A percentile compares a stretch with the other conserved stretches of the same genome.
These are phyloP conservation scores for Cladosporium oxysporum DNA, from an alignment of 2,329 filamentous ascomycete genomes.

Conservation along the genomic window DNA sequence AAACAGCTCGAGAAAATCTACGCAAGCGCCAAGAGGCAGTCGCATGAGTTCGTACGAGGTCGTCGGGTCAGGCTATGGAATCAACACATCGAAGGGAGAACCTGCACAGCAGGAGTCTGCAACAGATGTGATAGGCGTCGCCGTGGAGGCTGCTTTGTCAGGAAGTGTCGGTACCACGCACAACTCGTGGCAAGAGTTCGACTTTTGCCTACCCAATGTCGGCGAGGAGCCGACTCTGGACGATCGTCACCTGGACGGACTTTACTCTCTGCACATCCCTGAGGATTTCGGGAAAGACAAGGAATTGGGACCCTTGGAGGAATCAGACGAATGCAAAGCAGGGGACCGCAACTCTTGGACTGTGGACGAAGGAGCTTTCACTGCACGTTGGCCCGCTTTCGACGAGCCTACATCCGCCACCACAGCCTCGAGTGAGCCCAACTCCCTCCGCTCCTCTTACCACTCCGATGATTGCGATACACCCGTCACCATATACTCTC, in stretches of 20 bases:
- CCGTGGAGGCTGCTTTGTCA: not conserved
- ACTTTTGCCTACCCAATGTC: conserved; percentile 14
- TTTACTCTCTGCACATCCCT: not conserved
- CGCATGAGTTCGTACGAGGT: conserved; percentile 39
- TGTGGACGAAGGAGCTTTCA: conserved; percentile 11
- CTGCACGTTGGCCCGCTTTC: not conserved
- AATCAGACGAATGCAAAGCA: conserved; percentile 13
- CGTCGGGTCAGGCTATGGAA: conserved; percentile 42
- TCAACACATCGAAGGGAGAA: conserved; percentile 27
- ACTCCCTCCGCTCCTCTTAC: conserved; percentile 14
- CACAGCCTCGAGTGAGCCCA: not conserved
- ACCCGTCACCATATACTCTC: conserved; percentile 7
- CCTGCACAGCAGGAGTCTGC: not conserved
- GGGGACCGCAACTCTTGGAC: conserved; percentile 16
- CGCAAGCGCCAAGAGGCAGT: conserved; percentile 27
- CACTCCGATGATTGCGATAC: conserved; percentile 4
- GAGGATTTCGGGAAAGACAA: conserved; percentile 7
- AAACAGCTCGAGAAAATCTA: conserved; percentile 26
- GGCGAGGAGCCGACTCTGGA: conserved; percentile 3
- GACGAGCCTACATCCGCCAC: conserved; percentile 21
- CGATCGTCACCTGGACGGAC: conserved; percentile 7
- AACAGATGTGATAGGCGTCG: not conserved
- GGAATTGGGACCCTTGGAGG: conserved; percentile 16
- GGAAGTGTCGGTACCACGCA: not conserved
- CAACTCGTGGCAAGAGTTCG: conserved; percentile 15